phyloP scores from a whole-genome alignment of 2,329 filamentous ascomycete genomes.

The Colletotrichum echinochloae region DNA sequence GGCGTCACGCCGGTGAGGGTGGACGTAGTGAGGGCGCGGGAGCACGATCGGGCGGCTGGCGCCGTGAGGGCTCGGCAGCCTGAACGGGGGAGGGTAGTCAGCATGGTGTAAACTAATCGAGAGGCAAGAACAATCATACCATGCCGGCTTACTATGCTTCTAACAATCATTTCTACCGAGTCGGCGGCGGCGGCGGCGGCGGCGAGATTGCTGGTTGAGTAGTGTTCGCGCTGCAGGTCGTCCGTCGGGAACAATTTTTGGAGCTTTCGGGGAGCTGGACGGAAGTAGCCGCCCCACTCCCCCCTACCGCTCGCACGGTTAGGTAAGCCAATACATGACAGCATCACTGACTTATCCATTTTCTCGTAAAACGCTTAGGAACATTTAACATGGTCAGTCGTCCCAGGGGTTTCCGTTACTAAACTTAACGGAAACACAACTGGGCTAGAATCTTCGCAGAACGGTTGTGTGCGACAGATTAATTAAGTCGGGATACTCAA shows the following conservation, averaged over 20 bases:
- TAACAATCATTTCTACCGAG: conserved; percentile 64
- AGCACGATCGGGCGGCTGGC: conserved; percentile 54
- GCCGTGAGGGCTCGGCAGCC: conserved; percentile 66
- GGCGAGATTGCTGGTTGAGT: conserved; percentile 51
- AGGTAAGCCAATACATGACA: conserved; percentile 21
- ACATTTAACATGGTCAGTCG: fast-evolving
- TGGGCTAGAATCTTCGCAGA: not conserved
- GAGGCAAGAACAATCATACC: conserved; percentile 54
- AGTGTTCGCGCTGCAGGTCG: conserved; percentile 55
- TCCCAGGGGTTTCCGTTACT: too few relatives aligned
- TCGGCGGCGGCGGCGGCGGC: conserved; percentile 44
- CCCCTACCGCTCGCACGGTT: not conserved
- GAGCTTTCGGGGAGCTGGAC: conserved; percentile 32
- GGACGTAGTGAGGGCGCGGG: conserved; percentile 55
- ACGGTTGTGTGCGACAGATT: conserved; percentile 33
- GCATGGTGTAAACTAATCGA: conserved; percentile 41
- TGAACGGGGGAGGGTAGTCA: conserved; percentile 44
- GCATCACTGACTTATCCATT: not conserved
- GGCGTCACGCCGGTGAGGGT: conserved; percentile 46
- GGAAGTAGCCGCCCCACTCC: conserved; percentile 29
- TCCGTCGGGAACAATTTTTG: conserved; percentile 41
- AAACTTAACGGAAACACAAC: too few relatives aligned
- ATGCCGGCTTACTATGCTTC: conserved; percentile 66
- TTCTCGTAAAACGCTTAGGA: not conserved
- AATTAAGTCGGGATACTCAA: conserved; percentile 41